Evolutionary conservation across 106 monocot species (phyloP).

Genomic region (Dioscorea alata): DNA sequence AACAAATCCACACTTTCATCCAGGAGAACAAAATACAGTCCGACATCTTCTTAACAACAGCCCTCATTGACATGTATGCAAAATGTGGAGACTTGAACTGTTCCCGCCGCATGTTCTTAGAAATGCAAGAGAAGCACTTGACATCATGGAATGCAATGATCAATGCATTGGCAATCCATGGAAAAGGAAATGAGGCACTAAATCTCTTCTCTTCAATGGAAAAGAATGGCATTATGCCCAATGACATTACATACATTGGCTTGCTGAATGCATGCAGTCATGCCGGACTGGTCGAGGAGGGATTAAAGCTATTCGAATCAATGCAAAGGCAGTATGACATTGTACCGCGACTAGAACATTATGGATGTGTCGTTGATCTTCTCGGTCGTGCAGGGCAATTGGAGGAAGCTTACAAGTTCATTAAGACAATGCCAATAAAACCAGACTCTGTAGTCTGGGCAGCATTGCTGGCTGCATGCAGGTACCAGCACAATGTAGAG

Average conservation of each 20-base stretch:
- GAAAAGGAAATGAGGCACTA: conserved; percentile 26
- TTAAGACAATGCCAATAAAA: conserved; percentile 47
- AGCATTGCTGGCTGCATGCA: conserved; percentile 55
- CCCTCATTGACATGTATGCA: conserved; percentile 70
- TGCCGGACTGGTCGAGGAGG: conserved; percentile 34
- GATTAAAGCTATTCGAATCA: conserved; percentile 27
- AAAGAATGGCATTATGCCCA: conserved; percentile 26
- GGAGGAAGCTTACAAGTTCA: conserved; percentile 37
- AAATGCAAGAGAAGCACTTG: conserved; percentile 28
- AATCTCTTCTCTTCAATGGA: conserved; percentile 38
- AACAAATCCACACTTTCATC: conserved; percentile 48
- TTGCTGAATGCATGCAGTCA: conserved; percentile 64
- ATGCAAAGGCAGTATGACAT: conserved; percentile 28
- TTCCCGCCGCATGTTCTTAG: conserved; percentile 25
- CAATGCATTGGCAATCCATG: conserved; percentile 31
- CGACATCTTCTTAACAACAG: conserved; percentile 32
- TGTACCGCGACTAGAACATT: conserved; percentile 42
- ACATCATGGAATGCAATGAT: conserved; percentile 54
- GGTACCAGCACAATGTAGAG: conserved; percentile 29
- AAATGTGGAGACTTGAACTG: conserved; percentile 47
- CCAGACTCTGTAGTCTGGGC: conserved; percentile 67
- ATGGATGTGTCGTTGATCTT: conserved; percentile 66
- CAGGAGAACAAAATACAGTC: conserved; percentile 22
- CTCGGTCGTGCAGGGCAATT: conserved; percentile 51
- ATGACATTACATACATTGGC: conserved; percentile 43